phyloP scores from a whole-genome alignment of 352 stramenopile genomes.

The Pythium myriotylum region DNA sequence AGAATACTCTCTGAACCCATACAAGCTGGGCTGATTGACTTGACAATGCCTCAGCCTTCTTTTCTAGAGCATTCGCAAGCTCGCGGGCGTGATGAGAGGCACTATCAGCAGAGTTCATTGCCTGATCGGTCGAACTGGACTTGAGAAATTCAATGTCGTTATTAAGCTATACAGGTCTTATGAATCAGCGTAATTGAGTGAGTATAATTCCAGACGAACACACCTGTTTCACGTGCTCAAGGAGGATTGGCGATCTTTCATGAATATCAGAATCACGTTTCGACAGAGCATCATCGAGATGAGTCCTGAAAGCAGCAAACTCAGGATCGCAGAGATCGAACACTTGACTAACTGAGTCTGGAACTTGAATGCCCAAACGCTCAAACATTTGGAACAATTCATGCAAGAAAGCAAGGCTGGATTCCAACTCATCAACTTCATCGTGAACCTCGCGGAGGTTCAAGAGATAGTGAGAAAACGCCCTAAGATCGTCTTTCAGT shows the following conservation, averaged over 20 bases:
- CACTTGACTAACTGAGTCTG: slow-evolving; percentile 28
- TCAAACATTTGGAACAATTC: slow-evolving; percentile 43
- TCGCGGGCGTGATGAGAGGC: slow-evolving; percentile 37
- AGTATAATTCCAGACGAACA: too few species aligned
- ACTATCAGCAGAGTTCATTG: slow-evolving; percentile 35
- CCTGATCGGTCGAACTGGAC: slow-evolving; percentile 33
- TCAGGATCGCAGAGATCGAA: slow-evolving; percentile 38
- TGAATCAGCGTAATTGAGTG: too few species aligned
- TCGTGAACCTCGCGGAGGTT: slow-evolving; percentile 54
- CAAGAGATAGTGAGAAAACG: slow-evolving; percentile 57
- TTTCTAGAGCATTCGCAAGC: slow-evolving; percentile 29
- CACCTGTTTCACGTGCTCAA: slow-evolving; percentile 30
- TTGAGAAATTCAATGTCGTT: slow-evolving; percentile 31
- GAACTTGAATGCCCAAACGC: slow-evolving; percentile 36
- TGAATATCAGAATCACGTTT: slow-evolving; percentile 32
- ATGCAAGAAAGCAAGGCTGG: slow-evolving; percentile 48
- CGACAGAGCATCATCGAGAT: slow-evolving; percentile 22
- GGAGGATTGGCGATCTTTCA: slow-evolving; percentile 25
- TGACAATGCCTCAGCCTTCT: slow-evolving; percentile 32
- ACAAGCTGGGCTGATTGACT: slow-evolving; percentile 33
- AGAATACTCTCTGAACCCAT: slow-evolving; percentile 45
- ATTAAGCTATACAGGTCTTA: slow-evolving; percentile 2
- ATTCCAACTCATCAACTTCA: slow-evolving; percentile 46
- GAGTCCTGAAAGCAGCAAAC: slow-evolving; percentile 30
- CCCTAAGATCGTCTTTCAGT: slow-evolving; percentile 28